Evolutionary conservation across 2,329 filamentous ascomycete species (phyloP).

Genomic region (Penicillium concentricum): DNA sequence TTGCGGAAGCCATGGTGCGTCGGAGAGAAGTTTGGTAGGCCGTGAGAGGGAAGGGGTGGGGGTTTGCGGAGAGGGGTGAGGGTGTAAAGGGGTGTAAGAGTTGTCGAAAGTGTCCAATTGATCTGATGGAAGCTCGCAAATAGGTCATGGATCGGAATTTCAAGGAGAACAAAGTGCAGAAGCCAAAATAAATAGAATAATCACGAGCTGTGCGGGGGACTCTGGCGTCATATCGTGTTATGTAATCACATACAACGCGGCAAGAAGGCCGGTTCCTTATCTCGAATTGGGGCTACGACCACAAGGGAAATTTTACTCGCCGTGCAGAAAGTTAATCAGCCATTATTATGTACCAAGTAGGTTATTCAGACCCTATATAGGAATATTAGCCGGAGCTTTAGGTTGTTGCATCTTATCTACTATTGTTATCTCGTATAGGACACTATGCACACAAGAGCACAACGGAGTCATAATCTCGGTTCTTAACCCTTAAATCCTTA

Average conservation of each 20-base stretch:
- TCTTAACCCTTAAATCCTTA: no score
- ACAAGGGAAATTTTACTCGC: neutral
- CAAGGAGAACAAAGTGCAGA: slow-evolving; percentile 5
- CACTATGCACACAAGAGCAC: neutral
- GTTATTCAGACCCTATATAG: no score
- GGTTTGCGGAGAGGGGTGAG: slow-evolving; percentile 21
- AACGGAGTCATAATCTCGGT: neutral
- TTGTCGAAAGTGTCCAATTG: slow-evolving; percentile 25
- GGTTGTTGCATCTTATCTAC: no score
- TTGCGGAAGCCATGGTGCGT: slow-evolving; percentile 64
- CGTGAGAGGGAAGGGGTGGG: slow-evolving; percentile 18
- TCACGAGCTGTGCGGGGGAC: slow-evolving; percentile 22
- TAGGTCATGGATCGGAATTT: slow-evolving; percentile 28
- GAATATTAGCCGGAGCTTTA: no score
- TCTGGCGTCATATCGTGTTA: slow-evolving; percentile 21
- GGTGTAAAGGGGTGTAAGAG: slow-evolving; percentile 12
- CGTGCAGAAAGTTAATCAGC: neutral
- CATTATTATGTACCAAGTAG: no score
- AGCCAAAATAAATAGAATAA: slow-evolving; percentile 12
- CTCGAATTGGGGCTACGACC: neutral
- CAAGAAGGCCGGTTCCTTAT: neutral
- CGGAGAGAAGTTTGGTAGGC: slow-evolving; percentile 23
- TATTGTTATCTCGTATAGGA: neutral
- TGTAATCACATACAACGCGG: slow-evolving; percentile 13
- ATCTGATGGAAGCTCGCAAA: slow-evolving; percentile 22